Percentiles rank a stretch among this genome's conserved stretches.
These are phyloP conservation scores for Cytospora piceicola DNA, from an alignment of 2,329 filamentous ascomycete genomes.

Conservation along the genomic window DNA sequence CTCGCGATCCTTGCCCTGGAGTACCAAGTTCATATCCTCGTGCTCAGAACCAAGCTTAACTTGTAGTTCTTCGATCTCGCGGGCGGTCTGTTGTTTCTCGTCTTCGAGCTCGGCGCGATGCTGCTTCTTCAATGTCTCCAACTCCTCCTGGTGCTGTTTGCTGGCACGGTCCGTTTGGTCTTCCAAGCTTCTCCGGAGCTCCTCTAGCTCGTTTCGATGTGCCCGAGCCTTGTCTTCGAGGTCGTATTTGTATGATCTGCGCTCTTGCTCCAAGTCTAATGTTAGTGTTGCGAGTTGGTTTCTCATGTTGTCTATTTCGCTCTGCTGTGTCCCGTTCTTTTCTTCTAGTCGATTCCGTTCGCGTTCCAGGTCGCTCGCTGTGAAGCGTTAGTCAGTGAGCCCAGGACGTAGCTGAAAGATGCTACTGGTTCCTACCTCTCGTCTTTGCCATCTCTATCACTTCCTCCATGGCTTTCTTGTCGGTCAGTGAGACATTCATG, in stretches of 20 bases:
- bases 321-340: slow-evolving; percentile 57
- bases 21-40: slow-evolving; percentile 51
- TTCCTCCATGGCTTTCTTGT: slow-evolving; percentile 73
- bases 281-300: slow-evolving; percentile 52
- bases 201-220: slow-evolving; percentile 60
- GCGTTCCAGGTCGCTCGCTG: slow-evolving; percentile 55
- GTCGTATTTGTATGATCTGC: slow-evolving; percentile 51
- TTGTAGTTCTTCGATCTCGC: slow-evolving; percentile 69
- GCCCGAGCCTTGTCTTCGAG: slow-evolving; percentile 58
- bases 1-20: slow-evolving; percentile 59
- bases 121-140: slow-evolving; percentile 66
- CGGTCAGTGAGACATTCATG: slow-evolving; percentile 69
- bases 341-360: slow-evolving; percentile 51
- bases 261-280: slow-evolving; percentile 48
- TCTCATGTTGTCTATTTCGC: slow-evolving; percentile 61
- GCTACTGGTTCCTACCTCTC: slow-evolving; percentile 62
- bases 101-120: slow-evolving; percentile 69
- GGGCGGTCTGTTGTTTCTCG: slow-evolving; percentile 54
- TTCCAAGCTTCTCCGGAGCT: slow-evolving; percentile 53
- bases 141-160: slow-evolving; percentile 67
- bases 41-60: slow-evolving; percentile 55
- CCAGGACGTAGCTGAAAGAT: not conserved
- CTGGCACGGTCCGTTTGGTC: slow-evolving; percentile 62
- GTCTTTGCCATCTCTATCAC: slow-evolving; percentile 74
- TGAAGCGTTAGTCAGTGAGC: slow-evolving; percentile 29